These are phyloP conservation scores for Erodium chrysanthum DNA, from an alignment of 441 rosid species.

Conservation along the genomic window DNA sequence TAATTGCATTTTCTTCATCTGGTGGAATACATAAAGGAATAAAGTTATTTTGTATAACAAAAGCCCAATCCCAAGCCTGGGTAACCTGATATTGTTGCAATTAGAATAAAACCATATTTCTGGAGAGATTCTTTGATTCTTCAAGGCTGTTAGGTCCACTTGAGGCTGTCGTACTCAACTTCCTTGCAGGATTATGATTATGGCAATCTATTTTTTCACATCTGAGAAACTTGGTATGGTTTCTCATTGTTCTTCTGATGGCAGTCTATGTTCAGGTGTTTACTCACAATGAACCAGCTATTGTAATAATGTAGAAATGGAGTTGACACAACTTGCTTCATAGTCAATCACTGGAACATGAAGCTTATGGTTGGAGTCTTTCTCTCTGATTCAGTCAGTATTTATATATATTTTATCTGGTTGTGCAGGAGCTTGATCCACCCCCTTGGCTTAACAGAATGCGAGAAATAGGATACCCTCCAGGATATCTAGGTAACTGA, in stretches of 20 bases:
- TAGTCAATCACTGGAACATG: neutral
- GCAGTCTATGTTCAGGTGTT: neutral
- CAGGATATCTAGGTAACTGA: constrained; percentile 72
- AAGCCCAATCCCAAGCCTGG: neutral
- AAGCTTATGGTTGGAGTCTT: neutral
- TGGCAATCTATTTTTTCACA: too few relatives aligned
- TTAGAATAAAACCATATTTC: neutral
- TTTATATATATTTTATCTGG: constrained; percentile 7
- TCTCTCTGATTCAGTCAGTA: neutral
- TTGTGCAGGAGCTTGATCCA: constrained; percentile 80
- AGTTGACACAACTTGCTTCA: neutral
- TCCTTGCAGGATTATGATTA: too few relatives aligned
- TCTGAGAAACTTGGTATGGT: too few relatives aligned
- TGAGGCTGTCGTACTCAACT: too few relatives aligned
- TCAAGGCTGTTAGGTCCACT: neutral
- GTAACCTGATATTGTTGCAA: neutral
- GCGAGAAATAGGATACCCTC: constrained; percentile 97
- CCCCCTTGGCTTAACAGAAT: constrained; percentile 97
- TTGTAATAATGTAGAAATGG: neutral
- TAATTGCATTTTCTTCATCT: neutral
- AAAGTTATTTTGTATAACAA: neutral
- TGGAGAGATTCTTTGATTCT: neutral
- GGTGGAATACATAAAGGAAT: too few relatives aligned
- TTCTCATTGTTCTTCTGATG: neutral
- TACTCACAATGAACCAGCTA: neutral